phyloP scores from a whole-genome alignment of 768 basidiomycete genomes.

The Amanita muscaria region DNA sequence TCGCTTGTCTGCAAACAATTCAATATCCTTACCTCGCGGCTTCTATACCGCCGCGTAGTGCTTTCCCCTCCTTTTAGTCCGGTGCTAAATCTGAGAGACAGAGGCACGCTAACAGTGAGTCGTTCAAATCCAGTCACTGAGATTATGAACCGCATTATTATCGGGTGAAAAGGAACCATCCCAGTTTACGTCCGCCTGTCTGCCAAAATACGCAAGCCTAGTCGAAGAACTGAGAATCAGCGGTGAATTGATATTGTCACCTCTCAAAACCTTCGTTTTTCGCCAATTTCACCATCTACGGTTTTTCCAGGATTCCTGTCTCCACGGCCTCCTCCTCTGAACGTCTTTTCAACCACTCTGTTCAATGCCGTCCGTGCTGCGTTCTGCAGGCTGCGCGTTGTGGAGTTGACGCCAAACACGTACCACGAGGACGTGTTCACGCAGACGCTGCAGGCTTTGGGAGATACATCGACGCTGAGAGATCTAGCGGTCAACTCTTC shows the following conservation, averaged over 20 bases:
- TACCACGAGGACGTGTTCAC: conserved; percentile 27
- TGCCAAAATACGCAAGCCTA: conserved; percentile 29
- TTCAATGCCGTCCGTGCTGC: conserved; percentile 19
- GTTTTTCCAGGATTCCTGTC: conserved; percentile 18
- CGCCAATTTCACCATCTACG: conserved; percentile 8
- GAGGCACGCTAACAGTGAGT: conserved; percentile 26
- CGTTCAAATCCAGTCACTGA: not conserved
- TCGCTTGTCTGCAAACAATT: conserved; percentile 40
- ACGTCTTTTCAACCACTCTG: conserved; percentile 21
- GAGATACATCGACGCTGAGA: conserved; percentile 15
- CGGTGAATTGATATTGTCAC: conserved; percentile 24
- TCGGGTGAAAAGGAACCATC: conserved; percentile 21
- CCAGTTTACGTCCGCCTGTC: conserved; percentile 31
- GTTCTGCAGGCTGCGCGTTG: conserved; percentile 25
- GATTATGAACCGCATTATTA: conserved; percentile 5
- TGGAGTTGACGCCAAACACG: conserved; percentile 26
- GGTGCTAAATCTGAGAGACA: conserved; percentile 28
- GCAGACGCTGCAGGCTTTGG: conserved; percentile 20
- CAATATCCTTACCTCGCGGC: conserved; percentile 31
- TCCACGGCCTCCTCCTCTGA: conserved; percentile 22
- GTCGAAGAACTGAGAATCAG: conserved; percentile 36
- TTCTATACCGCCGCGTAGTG: conserved; percentile 39
- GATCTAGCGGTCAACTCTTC: conserved; percentile 28
- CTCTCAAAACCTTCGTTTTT: conserved; percentile 3
- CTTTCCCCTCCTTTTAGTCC: conserved; percentile 27